A percentile compares a stretch with the other conserved stretches of the same genome.
These are phyloP conservation scores for Anthracocystis setariae DNA, from an alignment of 1,284 basidiomycete species.

Conservation along the genomic window DNA sequence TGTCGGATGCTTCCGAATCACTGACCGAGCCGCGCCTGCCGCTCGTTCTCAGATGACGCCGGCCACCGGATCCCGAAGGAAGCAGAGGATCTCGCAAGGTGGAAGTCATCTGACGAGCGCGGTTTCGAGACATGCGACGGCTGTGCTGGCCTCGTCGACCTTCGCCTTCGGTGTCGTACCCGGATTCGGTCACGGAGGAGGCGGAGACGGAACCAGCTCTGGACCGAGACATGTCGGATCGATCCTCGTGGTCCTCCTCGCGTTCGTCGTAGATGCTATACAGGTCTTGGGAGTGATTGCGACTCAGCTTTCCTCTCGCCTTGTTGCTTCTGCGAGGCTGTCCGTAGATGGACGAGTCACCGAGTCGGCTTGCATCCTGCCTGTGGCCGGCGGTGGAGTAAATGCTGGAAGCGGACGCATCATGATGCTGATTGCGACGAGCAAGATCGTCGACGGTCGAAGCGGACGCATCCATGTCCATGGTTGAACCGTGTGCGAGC, in stretches of 20 bases:
- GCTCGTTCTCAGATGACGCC: slow-evolving; percentile 17
- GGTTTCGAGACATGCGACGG: slow-evolving; percentile 39
- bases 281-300: slow-evolving; percentile 19
- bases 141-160: slow-evolving; percentile 23
- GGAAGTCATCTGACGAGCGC: slow-evolving; percentile 43
- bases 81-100: slow-evolving; percentile 47
- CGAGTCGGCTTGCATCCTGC: slow-evolving; percentile 14
- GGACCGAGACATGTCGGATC: slow-evolving; percentile 42
- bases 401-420: slow-evolving; percentile 14
- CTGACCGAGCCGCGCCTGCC: slow-evolving; percentile 16
- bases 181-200: slow-evolving; percentile 47
- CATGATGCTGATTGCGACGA: not conserved
- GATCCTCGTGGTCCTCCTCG: slow-evolving; percentile 21
- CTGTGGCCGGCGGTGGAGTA: slow-evolving; percentile 14
- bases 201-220: slow-evolving; percentile 39
- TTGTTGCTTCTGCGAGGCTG: slow-evolving; percentile 14
- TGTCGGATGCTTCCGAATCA: slow-evolving; percentile 27
- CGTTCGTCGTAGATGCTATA: slow-evolving; percentile 45
- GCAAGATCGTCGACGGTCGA: not conserved
- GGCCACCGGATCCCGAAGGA: slow-evolving; percentile 28
- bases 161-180: slow-evolving; percentile 39
- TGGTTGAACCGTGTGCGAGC: slow-evolving; percentile 51
- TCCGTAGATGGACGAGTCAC: slow-evolving; percentile 27
- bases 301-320: slow-evolving; percentile 16
- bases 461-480: slow-evolving; percentile 12